Conservation (phyloP, 495 filamentous ascomycete species). For the Neurospora sublineolata region DNA sequence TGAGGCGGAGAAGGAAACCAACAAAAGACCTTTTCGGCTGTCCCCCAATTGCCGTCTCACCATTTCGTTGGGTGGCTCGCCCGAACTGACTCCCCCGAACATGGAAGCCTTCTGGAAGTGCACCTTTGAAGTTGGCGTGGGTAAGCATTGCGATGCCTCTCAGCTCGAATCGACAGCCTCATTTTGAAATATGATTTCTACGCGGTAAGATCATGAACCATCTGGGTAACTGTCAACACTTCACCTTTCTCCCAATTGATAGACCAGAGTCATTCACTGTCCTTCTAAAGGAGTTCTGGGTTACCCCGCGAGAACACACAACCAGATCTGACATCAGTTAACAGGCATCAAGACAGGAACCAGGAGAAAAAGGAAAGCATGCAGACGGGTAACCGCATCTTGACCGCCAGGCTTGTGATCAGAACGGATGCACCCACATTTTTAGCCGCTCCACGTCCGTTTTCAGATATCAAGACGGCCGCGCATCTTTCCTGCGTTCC, state of each 20-base stretch:
- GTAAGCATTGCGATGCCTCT: not conserved
- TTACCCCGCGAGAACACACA: not conserved
- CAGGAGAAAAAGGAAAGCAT: not conserved
- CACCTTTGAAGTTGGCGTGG: not conserved
- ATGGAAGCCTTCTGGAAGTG: not conserved
- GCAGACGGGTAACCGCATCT: constrained; percentile 7
- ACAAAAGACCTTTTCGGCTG: not conserved
- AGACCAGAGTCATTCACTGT: not conserved
- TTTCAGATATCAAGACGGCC: not conserved
- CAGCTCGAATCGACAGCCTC: not conserved
- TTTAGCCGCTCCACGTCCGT: not conserved
- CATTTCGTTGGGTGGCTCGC: not conserved
- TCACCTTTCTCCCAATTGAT: not conserved
- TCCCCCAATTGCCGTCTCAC: not conserved
- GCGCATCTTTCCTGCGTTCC: not conserved
- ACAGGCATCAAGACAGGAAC: not conserved
- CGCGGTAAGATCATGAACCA: not conserved
- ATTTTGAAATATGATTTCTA: not conserved
- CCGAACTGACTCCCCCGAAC: not conserved
- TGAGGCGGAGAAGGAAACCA: not conserved
- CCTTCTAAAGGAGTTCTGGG: not conserved
- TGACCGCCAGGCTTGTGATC: constrained; percentile 8
- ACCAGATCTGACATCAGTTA: not conserved
- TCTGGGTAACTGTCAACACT: not conserved
- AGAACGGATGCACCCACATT: not conserved